Conservation (phyloP, 2,329 filamentous ascomycete genomes). For the Apiospora marii region DNA sequence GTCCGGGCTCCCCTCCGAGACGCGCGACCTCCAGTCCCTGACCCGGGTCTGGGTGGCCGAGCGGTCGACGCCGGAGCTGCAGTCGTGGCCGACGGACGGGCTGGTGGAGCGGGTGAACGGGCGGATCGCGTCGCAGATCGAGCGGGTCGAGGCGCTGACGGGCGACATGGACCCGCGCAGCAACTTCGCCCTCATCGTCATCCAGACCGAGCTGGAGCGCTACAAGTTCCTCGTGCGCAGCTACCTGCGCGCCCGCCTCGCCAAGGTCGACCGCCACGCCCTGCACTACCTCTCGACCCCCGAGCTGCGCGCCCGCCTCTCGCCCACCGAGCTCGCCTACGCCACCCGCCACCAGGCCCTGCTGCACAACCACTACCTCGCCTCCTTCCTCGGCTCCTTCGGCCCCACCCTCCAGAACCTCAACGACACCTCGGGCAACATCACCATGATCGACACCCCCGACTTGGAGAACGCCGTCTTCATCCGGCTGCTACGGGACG, state of each 20-base stretch:
- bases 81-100: slow-evolving; percentile 75
- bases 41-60: slow-evolving; percentile 95
- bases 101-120: slow-evolving; percentile 85
- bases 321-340: slow-evolving; percentile 80
- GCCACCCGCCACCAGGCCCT: slow-evolving; percentile 85
- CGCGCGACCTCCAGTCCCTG: slow-evolving; percentile 83
- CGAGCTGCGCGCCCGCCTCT: slow-evolving; percentile 68
- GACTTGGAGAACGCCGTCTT: slow-evolving; percentile 88
- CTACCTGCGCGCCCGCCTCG: slow-evolving; percentile 82
- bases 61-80: slow-evolving; percentile 85
- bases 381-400: slow-evolving; percentile 85
- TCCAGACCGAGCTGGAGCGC: slow-evolving; percentile 94
- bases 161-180: slow-evolving; percentile 87
- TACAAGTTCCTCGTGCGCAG: slow-evolving; percentile 91
- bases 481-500: slow-evolving; percentile 72
- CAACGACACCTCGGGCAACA: slow-evolving; percentile 88
- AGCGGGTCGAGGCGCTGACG: slow-evolving; percentile 77
- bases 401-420: slow-evolving; percentile 81
- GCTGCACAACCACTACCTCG: slow-evolving; percentile 82
- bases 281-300: slow-evolving; percentile 74
- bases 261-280: slow-evolving; percentile 85
- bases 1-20: slow-evolving; percentile 63
- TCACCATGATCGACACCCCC: slow-evolving; percentile 90
- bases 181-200: slow-evolving; percentile 92
- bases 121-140: slow-evolving; percentile 73